Evolutionary conservation across 495 filamentous ascomycete species (phyloP).

Genomic region (Chaetomium cochliodes): DNA sequence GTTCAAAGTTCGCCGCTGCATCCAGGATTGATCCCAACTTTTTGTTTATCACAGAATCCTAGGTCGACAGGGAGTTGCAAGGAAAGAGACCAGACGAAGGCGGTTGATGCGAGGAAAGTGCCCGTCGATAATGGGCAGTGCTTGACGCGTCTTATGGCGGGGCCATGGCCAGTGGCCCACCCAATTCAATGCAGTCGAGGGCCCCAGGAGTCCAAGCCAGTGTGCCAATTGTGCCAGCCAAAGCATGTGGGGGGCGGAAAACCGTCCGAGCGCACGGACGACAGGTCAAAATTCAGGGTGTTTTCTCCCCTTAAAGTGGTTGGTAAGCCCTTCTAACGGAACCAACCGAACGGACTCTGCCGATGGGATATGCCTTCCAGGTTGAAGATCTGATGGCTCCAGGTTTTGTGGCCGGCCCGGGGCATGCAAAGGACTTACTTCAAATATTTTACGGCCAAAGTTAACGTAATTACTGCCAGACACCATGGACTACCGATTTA

Average conservation of each 20-base stretch:
- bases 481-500: too few relatives aligned
- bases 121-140: slow-evolving; percentile 6
- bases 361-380: too few relatives aligned
- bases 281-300: slow-evolving; percentile 19
- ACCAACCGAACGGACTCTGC: neutral
- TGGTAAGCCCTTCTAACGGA: slow-evolving; percentile 2
- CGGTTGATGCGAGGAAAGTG: slow-evolving; percentile 1
- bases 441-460: too few relatives aligned
- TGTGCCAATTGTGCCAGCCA: neutral
- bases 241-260: slow-evolving; percentile 12
- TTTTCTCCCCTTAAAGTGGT: neutral
- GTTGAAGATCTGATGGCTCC: too few relatives aligned
- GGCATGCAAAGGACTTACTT: too few relatives aligned
- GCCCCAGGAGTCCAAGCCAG: slow-evolving; percentile 12
- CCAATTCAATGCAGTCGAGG: slow-evolving; percentile 15
- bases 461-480: too few relatives aligned
- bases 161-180: neutral
- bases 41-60: neutral
- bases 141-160: slow-evolving; percentile 14
- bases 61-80: neutral
- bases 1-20: neutral
- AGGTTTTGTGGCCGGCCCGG: too few relatives aligned
- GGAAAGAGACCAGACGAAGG: slow-evolving; percentile 1
- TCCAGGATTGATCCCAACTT: neutral
- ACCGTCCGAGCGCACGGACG: slow-evolving; percentile 21